A percentile compares a stretch with the other conserved stretches of the same genome.
phyloP scores from a whole-genome alignment of 192 early-diverging fungal genomes.

The Ambispora gerdemannii region DNA sequence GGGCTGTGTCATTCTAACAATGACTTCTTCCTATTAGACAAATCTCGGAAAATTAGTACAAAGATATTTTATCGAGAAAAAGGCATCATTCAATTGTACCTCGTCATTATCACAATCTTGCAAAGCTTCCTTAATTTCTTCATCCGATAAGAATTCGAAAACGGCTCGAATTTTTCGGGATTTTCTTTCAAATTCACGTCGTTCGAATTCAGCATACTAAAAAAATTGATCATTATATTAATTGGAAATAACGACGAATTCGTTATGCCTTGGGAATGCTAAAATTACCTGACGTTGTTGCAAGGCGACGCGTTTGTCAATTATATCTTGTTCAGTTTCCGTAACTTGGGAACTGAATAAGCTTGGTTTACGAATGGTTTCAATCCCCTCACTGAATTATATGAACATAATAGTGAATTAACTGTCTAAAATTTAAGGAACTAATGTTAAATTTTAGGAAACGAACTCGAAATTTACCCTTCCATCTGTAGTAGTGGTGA shows the following conservation, averaged over 20 bases:
- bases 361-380: slow-evolving; percentile 76
- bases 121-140: slow-evolving; percentile 84
- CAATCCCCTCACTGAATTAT: slow-evolving; percentile 61
- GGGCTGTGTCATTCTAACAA: slow-evolving; percentile 75
- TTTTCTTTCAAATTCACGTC: slow-evolving; percentile 76
- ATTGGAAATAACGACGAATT: background rate
- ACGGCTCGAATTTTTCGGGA: slow-evolving; percentile 72
- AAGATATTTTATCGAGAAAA: background rate
- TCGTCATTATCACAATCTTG: slow-evolving; percentile 80
- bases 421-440: background rate
- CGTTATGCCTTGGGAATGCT: background rate
- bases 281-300: slow-evolving; percentile 72
- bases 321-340: slow-evolving; percentile 84
- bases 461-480: slow-evolving; percentile 7
- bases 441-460: background rate
- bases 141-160: slow-evolving; percentile 72
- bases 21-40: slow-evolving; percentile 68
- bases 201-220: slow-evolving; percentile 83
- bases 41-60: no score
- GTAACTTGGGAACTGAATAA: slow-evolving; percentile 91
- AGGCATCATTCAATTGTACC: slow-evolving; percentile 35
- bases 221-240: background rate
- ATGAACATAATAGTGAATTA: background rate
- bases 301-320: slow-evolving; percentile 84
- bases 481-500: background rate